A percentile compares a stretch with the other conserved stretches of the same genome.
Evolutionary conservation across 2,329 filamentous ascomycete species (phyloP).

Genomic region (Fusarium multiceps): DNA sequence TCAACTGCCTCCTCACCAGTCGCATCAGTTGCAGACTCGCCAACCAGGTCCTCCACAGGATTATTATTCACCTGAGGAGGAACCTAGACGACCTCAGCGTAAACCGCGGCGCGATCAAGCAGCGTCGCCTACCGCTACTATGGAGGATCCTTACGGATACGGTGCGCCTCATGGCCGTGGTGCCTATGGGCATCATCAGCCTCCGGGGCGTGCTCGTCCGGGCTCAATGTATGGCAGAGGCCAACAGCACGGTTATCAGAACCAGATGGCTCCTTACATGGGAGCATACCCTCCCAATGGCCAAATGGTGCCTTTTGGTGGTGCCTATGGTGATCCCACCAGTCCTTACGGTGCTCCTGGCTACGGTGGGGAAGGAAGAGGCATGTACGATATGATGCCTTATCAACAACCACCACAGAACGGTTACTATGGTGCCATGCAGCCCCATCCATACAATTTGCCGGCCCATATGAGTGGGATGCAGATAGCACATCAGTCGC

Average conservation of each 20-base stretch:
- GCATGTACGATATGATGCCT: slow-evolving; percentile 63
- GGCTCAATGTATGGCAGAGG: slow-evolving; percentile 48
- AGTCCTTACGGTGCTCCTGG: slow-evolving; percentile 57
- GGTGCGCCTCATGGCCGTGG: slow-evolving; percentile 56
- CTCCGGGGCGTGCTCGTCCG: slow-evolving; percentile 17
- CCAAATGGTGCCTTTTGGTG: slow-evolving; percentile 62
- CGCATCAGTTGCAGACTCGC: slow-evolving; percentile 51
- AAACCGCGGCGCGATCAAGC: slow-evolving; percentile 39
- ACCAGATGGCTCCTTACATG: slow-evolving; percentile 59
- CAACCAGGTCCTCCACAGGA: slow-evolving; percentile 52
- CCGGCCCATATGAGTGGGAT: slow-evolving; percentile 54
- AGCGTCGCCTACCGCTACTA: slow-evolving; percentile 63
- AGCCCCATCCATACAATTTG: slow-evolving; percentile 46
- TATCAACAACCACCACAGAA: slow-evolving; percentile 53
- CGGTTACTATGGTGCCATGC: slow-evolving; percentile 49
- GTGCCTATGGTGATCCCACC: slow-evolving; percentile 35
- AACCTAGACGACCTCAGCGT: slow-evolving; percentile 33
- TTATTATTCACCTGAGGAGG: slow-evolving; percentile 42
- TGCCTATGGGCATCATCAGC: slow-evolving; percentile 42
- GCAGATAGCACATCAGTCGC: slow-evolving; percentile 44
- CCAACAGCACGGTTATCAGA: slow-evolving; percentile 56
- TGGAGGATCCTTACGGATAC: slow-evolving; percentile 74
- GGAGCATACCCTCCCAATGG: slow-evolving; percentile 51
- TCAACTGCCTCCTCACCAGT: slow-evolving; percentile 49
- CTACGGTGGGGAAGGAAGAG: slow-evolving; percentile 54